Base-by-base conservation (phyloP, 495 filamentous ascomycete genomes). In the Aspergillus carlsbadensis region DNA sequence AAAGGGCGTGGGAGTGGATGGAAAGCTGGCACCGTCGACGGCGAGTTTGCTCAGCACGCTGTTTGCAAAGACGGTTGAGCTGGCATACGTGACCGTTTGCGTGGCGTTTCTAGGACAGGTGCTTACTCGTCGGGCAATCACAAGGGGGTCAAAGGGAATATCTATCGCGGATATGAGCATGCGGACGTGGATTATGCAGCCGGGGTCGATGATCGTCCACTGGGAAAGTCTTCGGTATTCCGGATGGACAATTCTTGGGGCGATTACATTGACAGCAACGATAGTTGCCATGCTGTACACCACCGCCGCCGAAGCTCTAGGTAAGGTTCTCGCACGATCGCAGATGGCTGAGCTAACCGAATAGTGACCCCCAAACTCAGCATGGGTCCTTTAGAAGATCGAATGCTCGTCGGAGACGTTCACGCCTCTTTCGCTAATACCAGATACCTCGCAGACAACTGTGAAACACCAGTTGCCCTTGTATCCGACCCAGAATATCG, bases 61-160 rank as follows among this genome's bases (percentile, higher is more conserved):
- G 14, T 74, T 89, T 52, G 87, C 87, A 1, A 91, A 90, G 69
- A 83, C 82, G 0, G 88, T 91, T 47, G 89, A 92, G 68, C 63
- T 89, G 58, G 81, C 85, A 0, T 92, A 90, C 63, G 87, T 91
- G 15, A 89, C 89, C 0, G 85, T 90, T 1, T 88, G 88, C 57
- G 87, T 92, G 3, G 80, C 85, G 0, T 86, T 88, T 40, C 62
- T 91, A 3, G 89, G 88, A 0, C 89, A 92, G 72, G 79, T 86
- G 3, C 68, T 92, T 10, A 87, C 81, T 37, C 76, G 85, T 10
- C 74, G 86, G 21, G 85, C 88, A 0, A 73, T 88, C 40, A 77
- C 73, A 11, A 75, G 73, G 41, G 67, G 75, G 14, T 81, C 78
- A 0, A 65, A 55, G 2, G 88, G 89, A 0, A 78, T 91, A 47